A percentile compares a stretch with the other conserved stretches of the same genome.
Evolutionary conservation across 192 early-diverging fungal species (phyloP).

Genomic region (Pilobolus umbonatus): DNA sequence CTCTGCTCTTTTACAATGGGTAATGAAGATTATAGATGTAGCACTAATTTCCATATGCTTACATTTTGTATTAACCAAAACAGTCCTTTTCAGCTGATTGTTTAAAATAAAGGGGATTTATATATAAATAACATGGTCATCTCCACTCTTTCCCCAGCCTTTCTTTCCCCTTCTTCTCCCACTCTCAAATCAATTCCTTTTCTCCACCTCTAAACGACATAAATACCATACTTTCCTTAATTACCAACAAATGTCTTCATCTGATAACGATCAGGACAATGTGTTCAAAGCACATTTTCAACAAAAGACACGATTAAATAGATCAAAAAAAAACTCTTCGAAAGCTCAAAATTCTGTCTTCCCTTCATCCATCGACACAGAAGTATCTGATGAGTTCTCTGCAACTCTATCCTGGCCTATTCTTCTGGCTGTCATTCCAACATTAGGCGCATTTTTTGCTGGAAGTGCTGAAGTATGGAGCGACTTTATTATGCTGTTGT

Average conservation of each 20-base stretch:
- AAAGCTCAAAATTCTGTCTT: neutral
- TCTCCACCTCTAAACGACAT: no score
- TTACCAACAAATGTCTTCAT: neutral
- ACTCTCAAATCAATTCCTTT: neutral
- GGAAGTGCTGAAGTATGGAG: slow-evolving; percentile 57
- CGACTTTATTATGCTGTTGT: slow-evolving; percentile 49
- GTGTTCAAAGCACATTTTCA: neutral
- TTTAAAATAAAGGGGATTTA: no score
- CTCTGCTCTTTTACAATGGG: no score
- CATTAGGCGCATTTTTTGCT: slow-evolving; percentile 51
- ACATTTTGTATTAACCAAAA: no score
- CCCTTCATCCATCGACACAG: neutral
- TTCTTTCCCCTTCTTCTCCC: neutral
- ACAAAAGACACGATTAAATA: neutral
- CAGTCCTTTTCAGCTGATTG: no score
- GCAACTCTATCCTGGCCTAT: slow-evolving; percentile 48
- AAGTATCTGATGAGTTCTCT: slow-evolving; percentile 2
- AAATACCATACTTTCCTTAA: no score
- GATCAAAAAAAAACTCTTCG: neutral
- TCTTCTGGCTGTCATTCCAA: slow-evolving; percentile 48
- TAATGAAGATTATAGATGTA: no score
- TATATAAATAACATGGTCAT: no score
- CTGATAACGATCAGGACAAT: neutral
- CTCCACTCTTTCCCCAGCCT: neutral
- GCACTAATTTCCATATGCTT: no score